Conservation (phyloP, 306 rosid species). For the Crataegus laevigata region DNA sequence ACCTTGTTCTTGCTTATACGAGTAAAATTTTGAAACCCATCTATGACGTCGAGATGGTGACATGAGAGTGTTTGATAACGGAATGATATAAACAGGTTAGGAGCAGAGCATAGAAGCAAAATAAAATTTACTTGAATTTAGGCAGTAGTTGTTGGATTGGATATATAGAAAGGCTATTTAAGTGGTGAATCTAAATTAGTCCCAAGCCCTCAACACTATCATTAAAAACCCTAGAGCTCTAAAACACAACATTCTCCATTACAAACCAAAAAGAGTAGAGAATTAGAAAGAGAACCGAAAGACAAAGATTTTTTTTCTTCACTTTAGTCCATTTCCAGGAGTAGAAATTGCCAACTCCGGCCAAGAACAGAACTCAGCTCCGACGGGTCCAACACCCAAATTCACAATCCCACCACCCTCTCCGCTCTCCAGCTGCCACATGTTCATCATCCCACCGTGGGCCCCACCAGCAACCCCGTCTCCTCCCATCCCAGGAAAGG, state of each 20-base stretch:
- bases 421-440: slow-evolving; percentile 76
- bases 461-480: slow-evolving; percentile 21
- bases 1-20: not conserved
- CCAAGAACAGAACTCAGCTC: slow-evolving; percentile 82
- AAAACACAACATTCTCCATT: not conserved
- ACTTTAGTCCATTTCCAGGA: slow-evolving; percentile 73
- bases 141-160: not conserved
- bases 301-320: slow-evolving; percentile 16
- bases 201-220: not conserved
- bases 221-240: not conserved
- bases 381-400: not conserved
- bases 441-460: slow-evolving; percentile 29
- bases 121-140: not conserved
- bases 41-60: not conserved
- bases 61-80: not conserved
- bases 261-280: slow-evolving; percentile 3
- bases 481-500: slow-evolving; percentile 50
- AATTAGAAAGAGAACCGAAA: not conserved
- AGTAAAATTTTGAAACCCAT: too few relatives aligned
- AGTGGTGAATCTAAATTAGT: not conserved
- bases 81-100: not conserved
- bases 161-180: not conserved
- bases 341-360: slow-evolving; percentile 87
- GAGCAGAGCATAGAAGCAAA: not conserved
- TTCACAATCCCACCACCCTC: slow-evolving; percentile 45